phyloP scores from a whole-genome alignment of 2,329 filamentous ascomycete genomes.

The Didymella pomorum region DNA sequence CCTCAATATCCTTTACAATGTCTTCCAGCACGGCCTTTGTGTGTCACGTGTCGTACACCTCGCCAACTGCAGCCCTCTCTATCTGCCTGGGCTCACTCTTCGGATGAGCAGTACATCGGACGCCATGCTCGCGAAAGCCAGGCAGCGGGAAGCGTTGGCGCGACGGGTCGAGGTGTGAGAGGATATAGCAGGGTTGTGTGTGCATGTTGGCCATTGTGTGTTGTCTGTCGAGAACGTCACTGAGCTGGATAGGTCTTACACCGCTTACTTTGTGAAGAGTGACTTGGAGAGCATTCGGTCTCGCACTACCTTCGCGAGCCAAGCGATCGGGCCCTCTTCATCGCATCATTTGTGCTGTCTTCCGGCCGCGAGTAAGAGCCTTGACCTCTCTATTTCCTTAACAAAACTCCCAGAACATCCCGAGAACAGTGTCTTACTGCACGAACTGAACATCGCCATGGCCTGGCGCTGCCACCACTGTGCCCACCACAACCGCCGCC shows the following conservation, averaged over 20 bases:
- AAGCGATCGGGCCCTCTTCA: no score
- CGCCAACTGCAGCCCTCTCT: background rate
- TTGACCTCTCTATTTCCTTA: no score
- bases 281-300: no score
- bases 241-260: background rate
- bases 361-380: no score
- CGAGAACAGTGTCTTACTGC: no score
- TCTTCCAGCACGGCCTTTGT: background rate
- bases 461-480: conserved; percentile 18
- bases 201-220: background rate
- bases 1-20: no score
- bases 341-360: no score
- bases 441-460: background rate
- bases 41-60: background rate
- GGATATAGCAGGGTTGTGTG: conserved; percentile 1
- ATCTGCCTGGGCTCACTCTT: background rate
- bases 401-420: no score
- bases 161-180: background rate
- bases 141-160: background rate
- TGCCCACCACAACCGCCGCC: conserved; percentile 5
- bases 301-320: no score
- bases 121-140: background rate
- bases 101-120: background rate
- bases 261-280: background rate
- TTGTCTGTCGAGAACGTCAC: background rate